Conservation (phyloP, 1,284 basidiomycete species). For the Cerioporus squamosus region DNA sequence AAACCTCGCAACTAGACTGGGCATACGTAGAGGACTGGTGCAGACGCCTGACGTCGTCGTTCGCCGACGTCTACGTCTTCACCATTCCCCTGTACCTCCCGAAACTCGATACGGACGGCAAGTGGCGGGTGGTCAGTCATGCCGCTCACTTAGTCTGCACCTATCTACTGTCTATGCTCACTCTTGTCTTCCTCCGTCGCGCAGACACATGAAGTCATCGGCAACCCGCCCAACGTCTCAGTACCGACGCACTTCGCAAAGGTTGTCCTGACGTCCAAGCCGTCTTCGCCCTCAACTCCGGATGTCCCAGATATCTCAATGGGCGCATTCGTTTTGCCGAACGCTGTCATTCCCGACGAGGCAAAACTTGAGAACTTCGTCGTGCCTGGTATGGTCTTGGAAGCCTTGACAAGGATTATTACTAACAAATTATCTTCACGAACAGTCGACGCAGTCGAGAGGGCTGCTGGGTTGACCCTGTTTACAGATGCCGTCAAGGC, state of each 20-base stretch:
- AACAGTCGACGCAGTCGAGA: constrained; percentile 89
- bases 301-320: constrained; percentile 77
- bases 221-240: constrained; percentile 85
- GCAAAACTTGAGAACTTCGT: constrained; percentile 81
- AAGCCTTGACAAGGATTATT: too few species aligned
- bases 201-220: constrained; percentile 93
- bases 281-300: constrained; percentile 75
- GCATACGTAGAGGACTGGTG: constrained; percentile 98
- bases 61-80: constrained; percentile 96
- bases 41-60: constrained; percentile 82
- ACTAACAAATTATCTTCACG: not conserved
- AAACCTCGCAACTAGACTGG: constrained; percentile 69
- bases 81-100: constrained; percentile 98
- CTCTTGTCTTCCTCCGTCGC: not conserved
- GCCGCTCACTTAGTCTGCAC: too few species aligned
- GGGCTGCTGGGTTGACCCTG: constrained; percentile 86
- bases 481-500: constrained; percentile 87
- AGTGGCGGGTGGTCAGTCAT: constrained; percentile 87
- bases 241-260: constrained; percentile 99
- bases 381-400: constrained; percentile 74
- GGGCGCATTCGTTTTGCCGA: constrained; percentile 95
- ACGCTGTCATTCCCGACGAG: constrained; percentile 86
- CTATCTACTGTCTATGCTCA: not conserved
- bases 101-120: constrained; percentile 82
- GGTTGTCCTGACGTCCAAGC: constrained; percentile 83